phyloP scores from a whole-genome alignment of 257 asterid species.

The Capsicum baccatum region DNA sequence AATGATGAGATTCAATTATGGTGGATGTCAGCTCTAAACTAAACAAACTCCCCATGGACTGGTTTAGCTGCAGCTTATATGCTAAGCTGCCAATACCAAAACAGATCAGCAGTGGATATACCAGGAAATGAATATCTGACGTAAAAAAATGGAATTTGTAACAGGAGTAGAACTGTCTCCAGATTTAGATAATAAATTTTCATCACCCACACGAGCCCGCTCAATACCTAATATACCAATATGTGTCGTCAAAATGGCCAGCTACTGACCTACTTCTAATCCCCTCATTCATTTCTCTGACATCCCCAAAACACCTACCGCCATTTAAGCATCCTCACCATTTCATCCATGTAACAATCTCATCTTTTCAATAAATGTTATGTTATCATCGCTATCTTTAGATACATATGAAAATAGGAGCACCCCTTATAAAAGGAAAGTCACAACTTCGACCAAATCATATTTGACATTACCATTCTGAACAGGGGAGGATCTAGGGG shows the following conservation, averaged over 20 bases:
- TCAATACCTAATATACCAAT: not conserved
- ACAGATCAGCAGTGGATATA: not conserved
- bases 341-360: not conserved
- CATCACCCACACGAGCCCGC: not conserved
- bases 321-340: not conserved
- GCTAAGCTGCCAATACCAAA: constrained; percentile 19
- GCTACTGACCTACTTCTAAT: not conserved
- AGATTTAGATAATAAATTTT: constrained; percentile 3
- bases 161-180: not conserved
- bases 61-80: not conserved
- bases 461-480: not conserved
- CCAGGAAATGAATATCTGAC: not conserved
- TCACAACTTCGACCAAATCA: not conserved
- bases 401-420: not conserved
- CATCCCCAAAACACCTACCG: not conserved
- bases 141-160: not conserved
- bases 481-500: not conserved
- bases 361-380: not conserved
- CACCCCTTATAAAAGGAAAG: not conserved
- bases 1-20: constrained; percentile 5
- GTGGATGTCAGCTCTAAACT: constrained; percentile 9
- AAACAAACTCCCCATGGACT: not conserved
- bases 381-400: not conserved
- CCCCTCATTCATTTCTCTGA: not conserved
- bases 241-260: not conserved